Base-by-base conservation (phyloP, 2,329 filamentous ascomycete species). In the Daldinia sp. region DNA sequence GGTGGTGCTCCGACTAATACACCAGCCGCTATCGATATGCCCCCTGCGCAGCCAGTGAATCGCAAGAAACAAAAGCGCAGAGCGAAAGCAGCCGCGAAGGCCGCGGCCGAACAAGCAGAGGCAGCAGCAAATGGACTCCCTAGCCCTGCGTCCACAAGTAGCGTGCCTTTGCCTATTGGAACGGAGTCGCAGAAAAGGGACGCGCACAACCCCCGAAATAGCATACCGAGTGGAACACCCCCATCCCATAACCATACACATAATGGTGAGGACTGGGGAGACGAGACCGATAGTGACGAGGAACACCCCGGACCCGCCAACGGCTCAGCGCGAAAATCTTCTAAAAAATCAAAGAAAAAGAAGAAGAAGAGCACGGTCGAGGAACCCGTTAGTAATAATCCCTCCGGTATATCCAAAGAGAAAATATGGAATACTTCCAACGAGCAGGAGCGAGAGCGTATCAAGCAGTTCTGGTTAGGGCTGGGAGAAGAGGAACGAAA, bases 341-440 rank as follows among this genome's bases (percentile, higher is more conserved):
- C 82, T 6, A 88, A 87, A 74, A 92, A 91, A 82, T 84, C 85
- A 23, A 90, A 88, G 75, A 92, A 91, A 78, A 92, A 92, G 81
- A 92, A 91, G 83, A 87, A 86, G 78, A 80, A 79, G 67, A 76
- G 76, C 41, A 68, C 68, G 6, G 55, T 60, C 56, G 60, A 68
- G 28, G 72, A 74, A 41, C 71, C 73, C 30, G 71, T 71, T 51
- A 69, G 73, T 53, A 65, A 63, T 39, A 75, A 71, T 50, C 74
- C 74, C 7, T 76, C 83, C 7, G 82, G 83, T 48, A 85, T 90
- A 73, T 88, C 88, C 58, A 91, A 91, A 77, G 93, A 96, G 77
- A 94, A 93, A 80, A 97, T 99, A 81, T 99, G 96, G 96, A 98
- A 98, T 78, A 98, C 94, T 2, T 96, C 93, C 65, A 96, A 93